phyloP scores from a whole-genome alignment of 257 asterid genomes.

The Jaltomata sinuosa region DNA sequence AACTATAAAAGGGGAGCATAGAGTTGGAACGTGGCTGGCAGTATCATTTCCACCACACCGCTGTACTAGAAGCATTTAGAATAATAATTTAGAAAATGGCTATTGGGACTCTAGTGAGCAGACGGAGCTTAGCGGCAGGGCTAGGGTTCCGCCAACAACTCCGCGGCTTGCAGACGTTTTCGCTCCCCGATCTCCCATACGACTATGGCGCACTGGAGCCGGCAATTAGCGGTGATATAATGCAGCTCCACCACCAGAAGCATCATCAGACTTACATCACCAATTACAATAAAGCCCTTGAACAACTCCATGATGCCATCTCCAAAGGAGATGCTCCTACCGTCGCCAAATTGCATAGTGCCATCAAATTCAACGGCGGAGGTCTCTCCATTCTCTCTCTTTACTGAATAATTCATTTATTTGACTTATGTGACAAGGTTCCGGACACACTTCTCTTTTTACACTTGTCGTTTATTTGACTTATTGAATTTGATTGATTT shows the following conservation, averaged over 20 bases:
- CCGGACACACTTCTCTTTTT: too few species aligned
- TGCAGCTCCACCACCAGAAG: slow-evolving; percentile 96
- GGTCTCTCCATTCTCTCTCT: slow-evolving; percentile 23
- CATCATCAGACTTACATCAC: slow-evolving; percentile 90
- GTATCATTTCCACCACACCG: neutral
- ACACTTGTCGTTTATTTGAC: too few species aligned
- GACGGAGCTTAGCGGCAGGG: slow-evolving; percentile 17
- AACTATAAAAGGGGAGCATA: neutral
- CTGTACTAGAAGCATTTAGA: neutral
- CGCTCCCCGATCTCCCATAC: slow-evolving; percentile 86
- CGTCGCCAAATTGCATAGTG: slow-evolving; percentile 73
- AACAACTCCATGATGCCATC: slow-evolving; percentile 70
- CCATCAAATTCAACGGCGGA: slow-evolving; percentile 96
- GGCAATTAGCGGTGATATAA: slow-evolving; percentile 79
- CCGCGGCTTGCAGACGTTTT: slow-evolving; percentile 50
- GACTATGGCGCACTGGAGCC: slow-evolving; percentile 88
- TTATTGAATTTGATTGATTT: neutral
- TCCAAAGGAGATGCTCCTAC: slow-evolving; percentile 58
- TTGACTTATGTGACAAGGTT: too few species aligned
- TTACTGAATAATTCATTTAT: neutral
- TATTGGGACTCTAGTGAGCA: slow-evolving; percentile 36
- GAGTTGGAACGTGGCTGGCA: neutral
- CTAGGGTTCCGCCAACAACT: slow-evolving; percentile 27
- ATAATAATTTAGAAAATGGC: slow-evolving; percentile 34
- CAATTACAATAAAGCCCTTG: slow-evolving; percentile 80